Evolutionary conservation across 176 grass and related monocot genomes (phyloP), one percentile per base, ranked within the genome.

Genomic region (Carex cristatella): DNA sequence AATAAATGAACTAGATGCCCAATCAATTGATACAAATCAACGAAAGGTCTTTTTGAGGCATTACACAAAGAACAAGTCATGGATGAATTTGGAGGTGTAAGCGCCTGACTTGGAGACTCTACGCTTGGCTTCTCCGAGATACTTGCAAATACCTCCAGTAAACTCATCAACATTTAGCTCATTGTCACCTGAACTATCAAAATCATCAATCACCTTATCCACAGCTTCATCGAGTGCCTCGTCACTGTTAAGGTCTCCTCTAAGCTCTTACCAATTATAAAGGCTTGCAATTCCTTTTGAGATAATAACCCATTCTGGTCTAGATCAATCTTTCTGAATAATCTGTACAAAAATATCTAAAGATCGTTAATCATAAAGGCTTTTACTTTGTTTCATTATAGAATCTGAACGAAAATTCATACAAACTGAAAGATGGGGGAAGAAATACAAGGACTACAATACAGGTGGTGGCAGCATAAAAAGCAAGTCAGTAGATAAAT

Each of bases 211-310:
- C 23, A 23, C 23, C 23, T 23, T 23, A 23, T 23, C 23, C 23
- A 23, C 23, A 23, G 23, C 23, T 23, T 82, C 80, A 64, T 82
- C 80, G 4, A 82, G 2, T 10, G 12, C 60, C 59, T 87, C 70
- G 65, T 90, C 85, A 3, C 56, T 80, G 63, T 84, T 12, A 5
- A 90, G 86, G 44, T 90, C 85, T 27, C 85, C 7, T 81, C 85
- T 13, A 90, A 84, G n/a, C 80, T 16, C 65, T 87, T 83, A 35
- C 88, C 88, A 60, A 90, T 90, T 75, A 90, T 81, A 70, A 87
- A 69, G 33, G 88, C 88, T 73, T 74, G 73, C 53, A 90, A 73
- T 53, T 90, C 88, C 7, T 18, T 2, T 57, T 28, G 74, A 13
- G 88, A 90, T 84, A 90, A 37, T 4, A 5, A 19, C 8, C 65